These are phyloP conservation scores for Graphiopsis chlorocephala DNA, from an alignment of 2,329 filamentous ascomycete genomes.

Conservation along the genomic window DNA sequence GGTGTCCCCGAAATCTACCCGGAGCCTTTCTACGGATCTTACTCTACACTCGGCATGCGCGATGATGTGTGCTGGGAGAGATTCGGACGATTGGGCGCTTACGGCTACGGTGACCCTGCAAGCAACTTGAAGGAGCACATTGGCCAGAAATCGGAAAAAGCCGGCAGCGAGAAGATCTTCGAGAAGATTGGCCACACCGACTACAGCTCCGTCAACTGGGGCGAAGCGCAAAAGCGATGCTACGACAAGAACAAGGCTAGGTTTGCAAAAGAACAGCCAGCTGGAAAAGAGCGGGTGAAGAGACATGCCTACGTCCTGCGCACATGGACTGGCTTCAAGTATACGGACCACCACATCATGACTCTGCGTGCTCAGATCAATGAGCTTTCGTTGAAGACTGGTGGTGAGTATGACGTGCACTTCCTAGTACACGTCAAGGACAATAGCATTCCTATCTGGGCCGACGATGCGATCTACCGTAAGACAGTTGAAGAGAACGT, in stretches of 20 bases:
- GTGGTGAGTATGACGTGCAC: conserved; percentile 83
- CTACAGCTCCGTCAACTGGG: conserved; percentile 50
- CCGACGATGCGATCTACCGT: conserved; percentile 66
- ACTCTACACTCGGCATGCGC: conserved; percentile 46
- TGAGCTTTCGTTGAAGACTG: conserved; percentile 75
- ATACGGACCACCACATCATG: conserved; percentile 74
- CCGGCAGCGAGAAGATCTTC: conserved; percentile 50
- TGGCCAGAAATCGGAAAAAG: conserved; percentile 42
- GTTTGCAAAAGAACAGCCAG: conserved; percentile 37
- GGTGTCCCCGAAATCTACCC: conserved; percentile 50
- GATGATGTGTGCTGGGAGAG: conserved; percentile 52
- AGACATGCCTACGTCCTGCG: conserved; percentile 82
- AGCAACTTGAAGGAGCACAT: conserved; percentile 50
- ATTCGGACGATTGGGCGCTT: conserved; percentile 49
- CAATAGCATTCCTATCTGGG: conserved; percentile 71
- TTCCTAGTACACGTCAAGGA: conserved; percentile 84
- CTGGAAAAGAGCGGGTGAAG: conserved; percentile 40
- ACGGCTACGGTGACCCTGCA: conserved; percentile 50
- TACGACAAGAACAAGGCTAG: conserved; percentile 49
- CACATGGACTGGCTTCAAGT: conserved; percentile 78
- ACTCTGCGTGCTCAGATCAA: conserved; percentile 80
- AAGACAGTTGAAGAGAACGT: conserved; percentile 66
- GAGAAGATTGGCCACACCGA: conserved; percentile 48
- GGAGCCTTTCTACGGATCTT: conserved; percentile 48
- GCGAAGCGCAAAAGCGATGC: conserved; percentile 47